These are phyloP conservation scores for Penicillium vulpinum DNA, from an alignment of 2,329 filamentous ascomycete species.

Conservation along the genomic window DNA sequence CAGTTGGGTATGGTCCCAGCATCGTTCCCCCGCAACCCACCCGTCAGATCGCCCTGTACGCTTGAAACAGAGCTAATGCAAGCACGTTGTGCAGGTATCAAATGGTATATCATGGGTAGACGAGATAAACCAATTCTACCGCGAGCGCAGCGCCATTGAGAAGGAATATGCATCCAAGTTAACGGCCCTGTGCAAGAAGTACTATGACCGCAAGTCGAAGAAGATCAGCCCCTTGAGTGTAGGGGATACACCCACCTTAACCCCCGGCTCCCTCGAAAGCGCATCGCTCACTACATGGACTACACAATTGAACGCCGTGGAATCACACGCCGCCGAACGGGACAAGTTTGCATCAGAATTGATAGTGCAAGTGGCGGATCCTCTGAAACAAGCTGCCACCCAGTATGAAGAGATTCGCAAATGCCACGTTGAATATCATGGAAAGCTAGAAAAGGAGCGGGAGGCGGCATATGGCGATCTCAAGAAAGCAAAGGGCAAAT, in stretches of 20 bases:
- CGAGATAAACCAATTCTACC: constrained; percentile 96
- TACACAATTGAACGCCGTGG: constrained; percentile 86
- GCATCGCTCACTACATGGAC: constrained; percentile 97
- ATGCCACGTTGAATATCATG: constrained; percentile 82
- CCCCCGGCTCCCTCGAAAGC: constrained; percentile 91
- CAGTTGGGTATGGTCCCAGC: constrained; percentile 64
- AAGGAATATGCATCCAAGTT: constrained; percentile 95
- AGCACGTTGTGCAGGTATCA: constrained; percentile 56
- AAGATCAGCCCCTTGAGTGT: constrained; percentile 87
- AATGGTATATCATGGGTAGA: constrained; percentile 93
- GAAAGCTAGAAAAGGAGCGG: constrained; percentile 84
- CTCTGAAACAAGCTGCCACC: constrained; percentile 70
- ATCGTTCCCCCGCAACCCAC: constrained; percentile 18
- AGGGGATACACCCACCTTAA: constrained; percentile 88
- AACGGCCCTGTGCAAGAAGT: constrained; percentile 85
- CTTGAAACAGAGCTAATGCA: constrained; percentile 20
- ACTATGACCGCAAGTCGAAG: constrained; percentile 93
- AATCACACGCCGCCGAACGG: constrained; percentile 83
- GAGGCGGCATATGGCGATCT: constrained; percentile 81
- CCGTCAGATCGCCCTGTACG: constrained; percentile 12
- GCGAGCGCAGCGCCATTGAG: constrained; percentile 88
- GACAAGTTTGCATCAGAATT: constrained; percentile 80
- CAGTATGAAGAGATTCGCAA: constrained; percentile 93
- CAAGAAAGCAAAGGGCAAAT: constrained; percentile 88
- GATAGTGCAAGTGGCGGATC: constrained; percentile 78